phyloP scores from a whole-genome alignment of 164 flowering plant species.

The Pachysandra terminalis region DNA sequence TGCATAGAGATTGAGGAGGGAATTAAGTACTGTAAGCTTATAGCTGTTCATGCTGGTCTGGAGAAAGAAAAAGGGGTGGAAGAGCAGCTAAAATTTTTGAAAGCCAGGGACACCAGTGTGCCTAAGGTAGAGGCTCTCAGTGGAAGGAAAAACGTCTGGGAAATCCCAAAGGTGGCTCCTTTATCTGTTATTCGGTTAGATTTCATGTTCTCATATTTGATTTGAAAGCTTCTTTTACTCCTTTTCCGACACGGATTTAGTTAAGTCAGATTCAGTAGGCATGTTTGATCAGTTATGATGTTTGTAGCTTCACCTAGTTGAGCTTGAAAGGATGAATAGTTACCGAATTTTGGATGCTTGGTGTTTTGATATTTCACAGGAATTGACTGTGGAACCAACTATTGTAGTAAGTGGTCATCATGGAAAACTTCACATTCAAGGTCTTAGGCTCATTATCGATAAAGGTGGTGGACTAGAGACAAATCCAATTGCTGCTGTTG shows the following conservation, averaged over 20 bases:
- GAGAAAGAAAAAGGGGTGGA: conserved; percentile 52
- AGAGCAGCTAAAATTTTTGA: conserved; percentile 61
- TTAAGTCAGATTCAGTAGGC: not conserved
- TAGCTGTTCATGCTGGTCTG: conserved; percentile 93
- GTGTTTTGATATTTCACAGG: conserved; percentile 37
- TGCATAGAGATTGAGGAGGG: conserved; percentile 58
- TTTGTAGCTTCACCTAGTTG: not conserved
- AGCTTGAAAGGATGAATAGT: not conserved
- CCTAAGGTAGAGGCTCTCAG: conserved; percentile 68
- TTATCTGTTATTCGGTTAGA: not conserved
- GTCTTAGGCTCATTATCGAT: conserved; percentile 78
- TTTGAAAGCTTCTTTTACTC: not conserved
- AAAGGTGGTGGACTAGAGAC: conserved; percentile 68
- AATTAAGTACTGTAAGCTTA: conserved; percentile 53
- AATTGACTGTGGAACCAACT: conserved; percentile 45
- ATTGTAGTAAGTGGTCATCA: conserved; percentile 92
- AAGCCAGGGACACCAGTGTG: conserved; percentile 58
- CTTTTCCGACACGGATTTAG: too few relatives aligned
- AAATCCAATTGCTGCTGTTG: conserved; percentile 76
- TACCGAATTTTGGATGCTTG: not conserved
- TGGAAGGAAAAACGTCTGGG: conserved; percentile 79
- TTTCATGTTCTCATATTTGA: not conserved
- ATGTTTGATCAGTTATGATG: too few relatives aligned
- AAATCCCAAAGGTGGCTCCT: conserved; percentile 67
- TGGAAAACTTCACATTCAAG: conserved; percentile 78